Evolutionary conservation across 2,329 filamentous ascomycete species (phyloP).

Genomic region (Trichoderma sp.): DNA sequence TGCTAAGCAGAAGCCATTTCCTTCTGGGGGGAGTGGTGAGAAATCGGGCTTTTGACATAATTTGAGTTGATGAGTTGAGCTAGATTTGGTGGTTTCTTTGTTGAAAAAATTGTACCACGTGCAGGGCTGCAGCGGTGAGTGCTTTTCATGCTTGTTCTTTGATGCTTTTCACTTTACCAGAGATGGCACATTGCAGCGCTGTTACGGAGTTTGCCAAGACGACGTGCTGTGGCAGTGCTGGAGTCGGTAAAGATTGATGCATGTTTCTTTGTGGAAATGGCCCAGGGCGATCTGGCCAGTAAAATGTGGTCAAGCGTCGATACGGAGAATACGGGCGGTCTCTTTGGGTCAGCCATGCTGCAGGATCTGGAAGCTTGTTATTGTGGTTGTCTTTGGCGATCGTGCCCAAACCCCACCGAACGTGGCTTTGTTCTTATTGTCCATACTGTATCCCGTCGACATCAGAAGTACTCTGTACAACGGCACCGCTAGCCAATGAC

Average conservation of each 20-base stretch:
- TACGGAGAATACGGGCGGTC: neutral
- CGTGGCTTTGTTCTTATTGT: neutral
- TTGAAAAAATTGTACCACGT: neutral
- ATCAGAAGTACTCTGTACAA: neutral
- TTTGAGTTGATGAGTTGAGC: neutral
- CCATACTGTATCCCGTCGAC: neutral
- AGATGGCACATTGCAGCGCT: neutral
- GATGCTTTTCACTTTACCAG: neutral
- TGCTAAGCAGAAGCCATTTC: neutral
- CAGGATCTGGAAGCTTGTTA: neutral
- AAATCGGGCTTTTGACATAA: neutral
- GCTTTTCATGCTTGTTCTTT: neutral
- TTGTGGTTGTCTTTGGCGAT: neutral
- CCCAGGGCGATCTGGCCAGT: neutral
- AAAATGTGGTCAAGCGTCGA: neutral
- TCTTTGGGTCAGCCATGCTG: neutral
- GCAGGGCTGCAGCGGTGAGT: neutral
- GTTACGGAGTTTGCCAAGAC: neutral
- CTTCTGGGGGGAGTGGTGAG: neutral
- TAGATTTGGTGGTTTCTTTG: neutral
- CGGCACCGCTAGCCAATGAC: neutral
- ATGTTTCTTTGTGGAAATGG: neutral
- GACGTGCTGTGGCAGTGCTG: conserved; percentile 1
- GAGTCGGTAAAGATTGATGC: neutral
- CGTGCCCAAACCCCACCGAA: neutral